Percentiles rank a stretch among this genome's conserved stretches.
These are phyloP conservation scores for Taphrina deformans DNA, from an alignment of 1,139 yeast genomes.

Conservation along the genomic window DNA sequence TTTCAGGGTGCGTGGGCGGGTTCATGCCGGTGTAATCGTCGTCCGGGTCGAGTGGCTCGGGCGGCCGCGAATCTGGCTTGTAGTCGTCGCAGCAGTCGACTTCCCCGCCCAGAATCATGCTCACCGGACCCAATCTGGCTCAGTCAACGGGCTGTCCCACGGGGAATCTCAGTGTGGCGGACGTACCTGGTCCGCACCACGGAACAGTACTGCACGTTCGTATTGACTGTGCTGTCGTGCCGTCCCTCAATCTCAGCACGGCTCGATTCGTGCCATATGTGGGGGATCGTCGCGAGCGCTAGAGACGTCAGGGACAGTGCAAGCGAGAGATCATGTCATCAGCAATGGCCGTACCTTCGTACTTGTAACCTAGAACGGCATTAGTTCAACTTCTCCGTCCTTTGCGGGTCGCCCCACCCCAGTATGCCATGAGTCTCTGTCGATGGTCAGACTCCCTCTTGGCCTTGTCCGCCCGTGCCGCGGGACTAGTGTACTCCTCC, in stretches of 20 bases:
- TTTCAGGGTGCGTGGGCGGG: background rate
- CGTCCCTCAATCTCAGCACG: slow-evolving; percentile 69
- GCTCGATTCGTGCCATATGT: slow-evolving; percentile 71
- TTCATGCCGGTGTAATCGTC: slow-evolving; percentile 11
- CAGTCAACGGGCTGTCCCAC: no score
- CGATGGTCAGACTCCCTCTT: slow-evolving; percentile 15
- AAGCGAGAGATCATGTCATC: background rate
- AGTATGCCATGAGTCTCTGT: slow-evolving; percentile 40
- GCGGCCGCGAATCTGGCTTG: slow-evolving; percentile 50
- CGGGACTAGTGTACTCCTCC: slow-evolving; percentile 41
- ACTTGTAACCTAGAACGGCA: slow-evolving; percentile 19
- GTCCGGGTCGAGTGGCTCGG: slow-evolving; percentile 35
- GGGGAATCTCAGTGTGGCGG: no score
- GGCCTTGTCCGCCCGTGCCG: slow-evolving; percentile 1
- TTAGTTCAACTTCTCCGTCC: no score
- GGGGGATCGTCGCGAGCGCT: slow-evolving; percentile 66
- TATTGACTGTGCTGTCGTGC: slow-evolving; percentile 55
- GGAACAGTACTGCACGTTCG: slow-evolving; percentile 72
- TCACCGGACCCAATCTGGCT: slow-evolving; percentile 55
- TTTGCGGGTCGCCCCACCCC: slow-evolving; percentile 39
- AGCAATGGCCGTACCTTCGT: slow-evolving; percentile 10
- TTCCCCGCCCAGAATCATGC: slow-evolving; percentile 79
- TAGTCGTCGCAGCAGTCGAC: slow-evolving; percentile 88
- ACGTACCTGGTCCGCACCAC: slow-evolving; percentile 69
- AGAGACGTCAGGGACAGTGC: slow-evolving; percentile 50